These are phyloP conservation scores for Daedaleopsis sinensis DNA, from an alignment of 768 basidiomycete species.

Conservation along the genomic window DNA sequence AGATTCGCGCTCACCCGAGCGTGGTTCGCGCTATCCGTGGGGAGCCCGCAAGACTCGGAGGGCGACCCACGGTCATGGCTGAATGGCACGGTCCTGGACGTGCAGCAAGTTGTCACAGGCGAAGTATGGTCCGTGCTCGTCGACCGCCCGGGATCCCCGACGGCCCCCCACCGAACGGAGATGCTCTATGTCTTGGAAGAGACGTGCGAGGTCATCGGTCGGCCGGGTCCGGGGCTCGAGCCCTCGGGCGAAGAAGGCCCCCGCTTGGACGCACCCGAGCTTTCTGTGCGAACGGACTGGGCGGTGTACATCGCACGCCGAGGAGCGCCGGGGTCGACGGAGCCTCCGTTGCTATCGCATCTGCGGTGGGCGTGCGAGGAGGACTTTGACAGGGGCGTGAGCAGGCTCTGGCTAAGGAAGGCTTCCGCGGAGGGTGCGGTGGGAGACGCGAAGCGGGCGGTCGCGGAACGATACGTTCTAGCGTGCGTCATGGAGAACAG, in stretches of 20 bases:
- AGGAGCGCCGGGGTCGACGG: background rate
- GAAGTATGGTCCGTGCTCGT: constrained; percentile 65
- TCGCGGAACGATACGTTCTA: constrained; percentile 67
- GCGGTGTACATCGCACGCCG: constrained; percentile 51
- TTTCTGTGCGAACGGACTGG: constrained; percentile 64
- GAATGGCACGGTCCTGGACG: constrained; percentile 45
- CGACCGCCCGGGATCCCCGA: constrained; percentile 15
- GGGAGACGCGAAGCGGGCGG: constrained; percentile 44
- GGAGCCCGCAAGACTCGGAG: constrained; percentile 26
- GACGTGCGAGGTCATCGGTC: constrained; percentile 76
- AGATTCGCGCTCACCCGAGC: constrained; percentile 68
- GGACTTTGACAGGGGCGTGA: constrained; percentile 71
- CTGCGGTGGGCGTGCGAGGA: constrained; percentile 71
- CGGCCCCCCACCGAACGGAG: constrained; percentile 26
- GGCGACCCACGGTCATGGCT: constrained; percentile 39
- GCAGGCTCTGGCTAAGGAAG: constrained; percentile 62
- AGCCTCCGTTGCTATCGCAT: constrained; percentile 37
- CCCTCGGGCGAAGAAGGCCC: too few relatives aligned
- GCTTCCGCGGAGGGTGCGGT: constrained; percentile 44
- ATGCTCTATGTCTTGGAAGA: constrained; percentile 63
- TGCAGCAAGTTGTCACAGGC: constrained; percentile 51
- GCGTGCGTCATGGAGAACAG: constrained; percentile 77
- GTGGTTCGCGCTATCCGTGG: constrained; percentile 65
- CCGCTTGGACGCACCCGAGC: background rate
- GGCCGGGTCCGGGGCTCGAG: constrained; percentile 12